Conservation (phyloP, 2,329 filamentous ascomycete genomes). For the Xylariaceae sp. region DNA sequence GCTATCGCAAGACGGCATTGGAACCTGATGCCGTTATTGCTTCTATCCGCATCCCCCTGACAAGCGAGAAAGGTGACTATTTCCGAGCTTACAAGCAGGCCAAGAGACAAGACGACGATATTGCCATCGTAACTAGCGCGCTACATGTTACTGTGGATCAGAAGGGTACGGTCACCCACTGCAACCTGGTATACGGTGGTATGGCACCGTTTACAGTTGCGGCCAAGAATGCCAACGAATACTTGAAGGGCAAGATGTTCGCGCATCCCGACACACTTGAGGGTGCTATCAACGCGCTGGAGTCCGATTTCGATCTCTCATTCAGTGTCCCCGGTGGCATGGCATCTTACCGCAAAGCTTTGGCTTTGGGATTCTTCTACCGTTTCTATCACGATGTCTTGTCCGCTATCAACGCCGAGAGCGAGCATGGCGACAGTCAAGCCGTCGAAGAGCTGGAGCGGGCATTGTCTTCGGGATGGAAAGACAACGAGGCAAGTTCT, state of each 20-base stretch:
- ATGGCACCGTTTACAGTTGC: slow-evolving; percentile 91
- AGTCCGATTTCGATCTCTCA: slow-evolving; percentile 77
- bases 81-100: slow-evolving; percentile 92
- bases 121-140: slow-evolving; percentile 91
- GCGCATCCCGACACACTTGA: slow-evolving; percentile 79
- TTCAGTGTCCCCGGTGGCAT: slow-evolving; percentile 95
- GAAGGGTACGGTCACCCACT: slow-evolving; percentile 63
- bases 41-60: slow-evolving; percentile 77
- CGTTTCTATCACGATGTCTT: slow-evolving; percentile 91
- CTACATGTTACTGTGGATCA: slow-evolving; percentile 68
- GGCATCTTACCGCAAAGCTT: slow-evolving; percentile 88
- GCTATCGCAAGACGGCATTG: slow-evolving; percentile 80
- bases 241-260: slow-evolving; percentile 70
- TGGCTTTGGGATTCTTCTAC: slow-evolving; percentile 94
- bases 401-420: slow-evolving; percentile 48
- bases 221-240: slow-evolving; percentile 71
- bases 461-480: slow-evolving; percentile 70
- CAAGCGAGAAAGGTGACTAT: slow-evolving; percentile 69
- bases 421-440: slow-evolving; percentile 57
- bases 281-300: slow-evolving; percentile 83
- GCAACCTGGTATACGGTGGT: slow-evolving; percentile 83
- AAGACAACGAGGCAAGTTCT: slow-evolving; percentile 68
- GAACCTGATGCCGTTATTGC: slow-evolving; percentile 78
- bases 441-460: slow-evolving; percentile 81
- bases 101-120: slow-evolving; percentile 96